Conservation (phyloP, 345 rosid species). For the Rhodomyrtus tomentosa region DNA sequence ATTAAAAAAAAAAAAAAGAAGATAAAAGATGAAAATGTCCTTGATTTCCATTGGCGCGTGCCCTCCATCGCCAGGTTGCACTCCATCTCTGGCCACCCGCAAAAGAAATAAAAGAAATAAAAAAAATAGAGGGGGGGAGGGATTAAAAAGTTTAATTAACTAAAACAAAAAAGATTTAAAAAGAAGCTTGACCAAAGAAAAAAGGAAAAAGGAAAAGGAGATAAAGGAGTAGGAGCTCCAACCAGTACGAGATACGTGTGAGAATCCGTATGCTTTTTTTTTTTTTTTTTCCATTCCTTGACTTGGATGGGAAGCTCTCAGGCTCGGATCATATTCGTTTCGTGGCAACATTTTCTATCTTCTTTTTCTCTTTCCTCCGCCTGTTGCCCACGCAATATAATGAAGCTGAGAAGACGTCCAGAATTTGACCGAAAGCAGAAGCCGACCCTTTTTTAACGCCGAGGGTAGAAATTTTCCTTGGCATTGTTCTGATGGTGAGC, state of each 20-base stretch:
- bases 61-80: too few species aligned
- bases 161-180: too few species aligned
- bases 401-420: background rate
- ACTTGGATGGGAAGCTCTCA: background rate
- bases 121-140: too few species aligned
- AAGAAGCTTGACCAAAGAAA: too few species aligned
- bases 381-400: background rate
- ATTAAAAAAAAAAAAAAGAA: too few species aligned
- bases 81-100: too few species aligned
- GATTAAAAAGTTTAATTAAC: too few species aligned
- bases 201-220: background rate
- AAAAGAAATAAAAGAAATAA: too few species aligned
- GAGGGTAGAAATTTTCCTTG: background rate
- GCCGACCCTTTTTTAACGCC: background rate
- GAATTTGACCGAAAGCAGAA: background rate
- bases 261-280: background rate
- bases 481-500: background rate
- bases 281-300: background rate
- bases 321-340: background rate
- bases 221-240: background rate
- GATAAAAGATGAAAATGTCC: too few species aligned
- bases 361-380: background rate
- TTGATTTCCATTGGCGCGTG: too few species aligned
- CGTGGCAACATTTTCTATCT: background rate
- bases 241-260: background rate